Conservation (phyloP, 345 rosid genomes). For the Citrus trifoliata region DNA sequence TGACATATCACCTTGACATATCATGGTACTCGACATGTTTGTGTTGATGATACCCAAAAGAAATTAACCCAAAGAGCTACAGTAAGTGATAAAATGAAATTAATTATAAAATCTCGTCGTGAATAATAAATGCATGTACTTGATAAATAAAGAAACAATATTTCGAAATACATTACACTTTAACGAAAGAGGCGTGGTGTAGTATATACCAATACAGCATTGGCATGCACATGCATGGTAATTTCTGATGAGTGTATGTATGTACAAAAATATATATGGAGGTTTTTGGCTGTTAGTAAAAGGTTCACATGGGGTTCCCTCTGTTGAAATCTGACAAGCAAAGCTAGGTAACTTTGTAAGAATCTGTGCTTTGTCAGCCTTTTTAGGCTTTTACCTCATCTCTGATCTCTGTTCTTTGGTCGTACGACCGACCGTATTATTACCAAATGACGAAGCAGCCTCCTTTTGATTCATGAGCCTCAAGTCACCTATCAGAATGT, state of each 20-base stretch:
- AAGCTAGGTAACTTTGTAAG: slow-evolving; percentile 29
- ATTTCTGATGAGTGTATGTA: not conserved
- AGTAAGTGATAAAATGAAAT: too few relatives aligned
- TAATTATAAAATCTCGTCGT: too few relatives aligned
- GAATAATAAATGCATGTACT: too few relatives aligned
- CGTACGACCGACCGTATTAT: slow-evolving; percentile 40
- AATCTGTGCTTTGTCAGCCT: slow-evolving; percentile 35
- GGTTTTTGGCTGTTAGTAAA: slow-evolving; percentile 1
- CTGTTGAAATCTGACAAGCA: slow-evolving; percentile 6
- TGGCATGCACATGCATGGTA: not conserved
- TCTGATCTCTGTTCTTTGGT: slow-evolving; percentile 4
- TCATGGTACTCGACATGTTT: too few relatives aligned
- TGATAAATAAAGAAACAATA: too few relatives aligned
- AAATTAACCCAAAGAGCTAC: too few relatives aligned
- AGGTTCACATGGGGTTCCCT: slow-evolving; percentile 13
- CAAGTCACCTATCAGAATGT: not conserved
- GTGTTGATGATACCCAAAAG: too few relatives aligned
- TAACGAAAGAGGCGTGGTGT: too few relatives aligned
- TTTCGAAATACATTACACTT: too few relatives aligned
- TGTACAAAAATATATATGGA: not conserved
- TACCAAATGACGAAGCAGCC: slow-evolving; percentile 39
- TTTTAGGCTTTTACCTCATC: slow-evolving; percentile 3
- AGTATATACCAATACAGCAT: too few relatives aligned
- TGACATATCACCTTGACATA: too few relatives aligned
- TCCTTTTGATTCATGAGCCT: not conserved